A percentile compares a stretch with the other conserved stretches of the same genome.
phyloP scores from a whole-genome alignment of 2,329 filamentous ascomycete species.

The Fusarium equiseti region DNA sequence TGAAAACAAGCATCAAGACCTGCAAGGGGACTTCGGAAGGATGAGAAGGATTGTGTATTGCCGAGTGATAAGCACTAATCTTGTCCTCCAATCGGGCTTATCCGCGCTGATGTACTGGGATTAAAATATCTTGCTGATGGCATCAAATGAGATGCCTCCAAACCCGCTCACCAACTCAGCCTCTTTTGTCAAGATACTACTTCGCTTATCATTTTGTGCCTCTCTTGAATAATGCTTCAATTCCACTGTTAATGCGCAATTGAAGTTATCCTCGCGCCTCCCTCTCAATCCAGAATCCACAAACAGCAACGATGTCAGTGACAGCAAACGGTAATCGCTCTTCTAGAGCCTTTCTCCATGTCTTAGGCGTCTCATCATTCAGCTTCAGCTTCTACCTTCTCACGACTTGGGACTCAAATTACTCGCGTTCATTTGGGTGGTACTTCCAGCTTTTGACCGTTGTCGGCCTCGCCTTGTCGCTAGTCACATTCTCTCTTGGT shows the following conservation, averaged over 20 bases:
- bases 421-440: slow-evolving; percentile 18
- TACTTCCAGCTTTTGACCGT: slow-evolving; percentile 17
- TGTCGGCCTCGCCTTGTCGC: background rate
- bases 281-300: too few species aligned
- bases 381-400: slow-evolving; percentile 15
- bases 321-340: background rate
- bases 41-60: background rate
- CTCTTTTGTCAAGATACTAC: background rate
- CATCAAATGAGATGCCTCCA: background rate
- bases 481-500: background rate
- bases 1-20: background rate
- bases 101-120: background rate
- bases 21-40: background rate
- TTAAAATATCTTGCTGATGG: background rate
- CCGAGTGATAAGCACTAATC: background rate
- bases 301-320: background rate
- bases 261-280: too few species aligned
- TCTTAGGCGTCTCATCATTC: background rate
- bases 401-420: slow-evolving; percentile 8
- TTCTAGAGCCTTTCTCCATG: background rate
- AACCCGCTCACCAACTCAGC: background rate
- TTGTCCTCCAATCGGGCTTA: background rate
- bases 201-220: background rate
- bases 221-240: background rate
- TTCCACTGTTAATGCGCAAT: background rate